A percentile compares a stretch with the other conserved stretches of the same genome.
These are phyloP conservation scores for Pichia deserticola DNA, from an alignment of 805 yeast genomes.

Conservation along the genomic window DNA sequence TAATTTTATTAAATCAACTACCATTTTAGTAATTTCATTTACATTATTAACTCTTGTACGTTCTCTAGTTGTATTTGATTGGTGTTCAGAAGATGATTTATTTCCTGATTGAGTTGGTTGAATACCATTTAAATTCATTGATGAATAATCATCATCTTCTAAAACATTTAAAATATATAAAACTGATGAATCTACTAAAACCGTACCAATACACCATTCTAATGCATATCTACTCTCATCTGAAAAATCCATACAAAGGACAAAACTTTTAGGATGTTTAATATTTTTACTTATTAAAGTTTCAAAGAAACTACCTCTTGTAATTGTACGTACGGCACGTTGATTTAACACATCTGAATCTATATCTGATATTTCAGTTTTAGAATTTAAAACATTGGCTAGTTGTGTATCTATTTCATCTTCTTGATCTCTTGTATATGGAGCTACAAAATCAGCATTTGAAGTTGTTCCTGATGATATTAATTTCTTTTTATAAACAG, in stretches of 20 bases:
- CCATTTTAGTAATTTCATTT: conserved; percentile 34
- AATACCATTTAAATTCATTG: conserved; percentile 31
- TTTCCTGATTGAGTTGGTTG: conserved; percentile 17
- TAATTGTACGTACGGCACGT: conserved; percentile 61
- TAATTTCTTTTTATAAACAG: conserved; percentile 49
- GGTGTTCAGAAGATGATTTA: conserved; percentile 5
- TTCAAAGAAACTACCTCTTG: conserved; percentile 60
- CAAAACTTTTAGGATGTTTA: conserved; percentile 45
- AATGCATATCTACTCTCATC: conserved; percentile 79
- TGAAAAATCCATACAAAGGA: conserved; percentile 75
- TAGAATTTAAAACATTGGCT: conserved; percentile 46
- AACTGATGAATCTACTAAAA: conserved; percentile 75
- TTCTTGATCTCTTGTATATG: conserved; percentile 62
- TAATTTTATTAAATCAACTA: conserved; percentile 42
- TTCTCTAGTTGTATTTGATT: conserved; percentile 25
- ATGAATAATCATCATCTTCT: conserved; percentile 35
- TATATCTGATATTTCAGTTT: conserved; percentile 47
- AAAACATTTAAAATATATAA: conserved; percentile 61
- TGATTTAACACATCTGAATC: conserved; percentile 46
- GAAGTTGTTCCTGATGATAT: conserved; percentile 41
- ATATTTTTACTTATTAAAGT: conserved; percentile 21
- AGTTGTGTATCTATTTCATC: conserved; percentile 55
- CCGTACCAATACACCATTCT: conserved; percentile 84
- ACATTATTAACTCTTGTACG: conserved; percentile 35
- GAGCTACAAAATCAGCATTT: conserved; percentile 33